Base-by-base conservation (phyloP, 352 stramenopile species). In the Phytophthora litchii region DNA sequence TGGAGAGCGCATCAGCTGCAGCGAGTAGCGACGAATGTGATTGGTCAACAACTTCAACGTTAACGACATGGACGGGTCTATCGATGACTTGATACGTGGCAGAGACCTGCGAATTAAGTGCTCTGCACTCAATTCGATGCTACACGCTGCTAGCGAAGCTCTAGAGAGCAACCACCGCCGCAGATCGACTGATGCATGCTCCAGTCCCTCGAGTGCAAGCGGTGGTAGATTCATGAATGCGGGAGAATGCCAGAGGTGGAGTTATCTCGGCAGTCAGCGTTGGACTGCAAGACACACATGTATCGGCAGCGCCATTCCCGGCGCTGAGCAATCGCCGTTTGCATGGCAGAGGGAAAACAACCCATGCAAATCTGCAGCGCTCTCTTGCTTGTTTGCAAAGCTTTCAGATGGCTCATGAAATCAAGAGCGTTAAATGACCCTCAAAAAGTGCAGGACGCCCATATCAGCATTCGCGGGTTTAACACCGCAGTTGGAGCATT, bases 21-120 rank as follows among this genome's bases (percentile, higher is more conserved):
- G 45, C 17, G 43, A n/a, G n/a, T n/a, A 38, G 19, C 21, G 43
- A 59, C 10, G 13, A 5, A 34, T 55, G 16, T 60, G 49, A 65
- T 65, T 65, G 57, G 57, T n/a, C 4, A 8, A 10, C 14, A 41
- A 54, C 57, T 65, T 65, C 57, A 65, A 65, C 4, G 16, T 34
- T 4, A 12, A 6, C 0, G 4, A 7, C 12, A 53, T 17, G 21
- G 29, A 19, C 19, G 16, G 46, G 46, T 12, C 46, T 7, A 19
- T 34, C 42, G 46, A 19, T n/a, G n/a, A n/a, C n/a, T n/a, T n/a
- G n/a, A n/a, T n/a, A n/a, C n/a, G n/a, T n/a, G n/a, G n/a, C n/a
- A n/a, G n/a, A n/a, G n/a, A n/a, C n/a, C n/a, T n/a, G n/a, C n/a
- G n/a, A n/a, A n/a, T n/a, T n/a, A n/a, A n/a, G n/a, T n/a, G n/a